A percentile compares a stretch with the other conserved stretches of the same genome.
Evolutionary conservation across 805 yeast species (phyloP).

Genomic region (Candida fluviatilis): DNA sequence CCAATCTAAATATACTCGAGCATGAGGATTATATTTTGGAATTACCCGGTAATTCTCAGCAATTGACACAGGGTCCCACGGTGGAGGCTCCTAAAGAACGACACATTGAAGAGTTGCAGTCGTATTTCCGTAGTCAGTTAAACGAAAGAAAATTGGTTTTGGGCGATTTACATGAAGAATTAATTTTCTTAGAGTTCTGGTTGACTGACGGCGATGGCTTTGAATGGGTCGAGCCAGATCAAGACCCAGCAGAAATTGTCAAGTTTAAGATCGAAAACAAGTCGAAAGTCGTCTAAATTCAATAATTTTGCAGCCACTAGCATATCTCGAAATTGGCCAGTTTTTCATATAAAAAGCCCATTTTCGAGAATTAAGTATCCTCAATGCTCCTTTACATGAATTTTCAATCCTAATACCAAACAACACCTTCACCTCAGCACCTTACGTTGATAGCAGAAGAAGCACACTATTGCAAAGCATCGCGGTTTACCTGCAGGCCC

Average conservation of each 20-base stretch:
- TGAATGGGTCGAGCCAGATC: conserved; percentile 44
- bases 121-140: conserved; percentile 19
- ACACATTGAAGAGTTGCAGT: conserved; percentile 11
- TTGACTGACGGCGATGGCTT: conserved; percentile 30
- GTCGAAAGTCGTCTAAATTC: not conserved
- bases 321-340: not conserved
- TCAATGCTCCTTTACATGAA: not conserved
- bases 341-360: no score
- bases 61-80: conserved; percentile 1
- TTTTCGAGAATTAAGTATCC: no score
- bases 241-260: conserved; percentile 39
- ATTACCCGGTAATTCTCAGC: conserved; percentile 9
- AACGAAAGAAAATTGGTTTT: conserved; percentile 29
- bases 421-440: no score
- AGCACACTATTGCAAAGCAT: no score
- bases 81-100: conserved; percentile 1
- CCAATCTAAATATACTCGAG: conserved; percentile 15
- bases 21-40: conserved; percentile 23
- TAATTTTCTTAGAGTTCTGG: conserved; percentile 35
- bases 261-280: conserved; percentile 11
- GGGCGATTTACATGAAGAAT: conserved; percentile 33
- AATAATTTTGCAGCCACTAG: no score
- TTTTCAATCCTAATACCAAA: not conserved
- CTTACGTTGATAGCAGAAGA: no score
- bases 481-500: not conserved